phyloP scores from a whole-genome alignment of 2,329 filamentous ascomycete species.

The Arthrobotrys megalospora region DNA sequence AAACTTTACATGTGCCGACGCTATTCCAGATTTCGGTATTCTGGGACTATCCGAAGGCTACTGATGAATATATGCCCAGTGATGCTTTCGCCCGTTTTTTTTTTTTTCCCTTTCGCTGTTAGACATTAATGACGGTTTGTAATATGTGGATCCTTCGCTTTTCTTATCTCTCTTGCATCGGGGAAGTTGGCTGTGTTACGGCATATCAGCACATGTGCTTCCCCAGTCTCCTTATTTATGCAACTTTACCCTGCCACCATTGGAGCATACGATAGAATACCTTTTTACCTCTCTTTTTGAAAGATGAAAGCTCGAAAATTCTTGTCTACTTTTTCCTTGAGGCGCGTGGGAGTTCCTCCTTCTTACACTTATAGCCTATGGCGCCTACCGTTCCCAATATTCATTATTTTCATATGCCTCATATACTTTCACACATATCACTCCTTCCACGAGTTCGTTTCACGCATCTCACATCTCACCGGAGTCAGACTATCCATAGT shows the following conservation, averaged over 20 bases:
- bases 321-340: slow-evolving; percentile 5
- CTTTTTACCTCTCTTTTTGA: slow-evolving; percentile 14
- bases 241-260: slow-evolving; percentile 10
- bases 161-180: slow-evolving; percentile 9
- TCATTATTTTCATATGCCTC: slow-evolving; percentile 7
- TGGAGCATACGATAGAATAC: slow-evolving; percentile 28
- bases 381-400: neutral
- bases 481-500: no score
- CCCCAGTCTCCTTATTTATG: neutral
- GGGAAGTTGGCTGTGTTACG: slow-evolving; percentile 2
- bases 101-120: slow-evolving; percentile 21
- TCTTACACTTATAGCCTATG: neutral
- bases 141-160: slow-evolving; percentile 20
- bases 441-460: neutral
- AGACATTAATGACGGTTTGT: slow-evolving; percentile 20
- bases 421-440: neutral
- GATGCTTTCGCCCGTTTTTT: neutral
- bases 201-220: neutral
- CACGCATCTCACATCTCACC: neutral
- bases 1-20: slow-evolving; percentile 76
- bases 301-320: neutral
- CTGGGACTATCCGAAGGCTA: slow-evolving; percentile 68
- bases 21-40: slow-evolving; percentile 68
- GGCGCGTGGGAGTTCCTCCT: slow-evolving; percentile 23
- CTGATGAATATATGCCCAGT: slow-evolving; percentile 63